Base-by-base conservation (phyloP, 2,329 filamentous ascomycete genomes). In the Fusarium caatingaense region DNA sequence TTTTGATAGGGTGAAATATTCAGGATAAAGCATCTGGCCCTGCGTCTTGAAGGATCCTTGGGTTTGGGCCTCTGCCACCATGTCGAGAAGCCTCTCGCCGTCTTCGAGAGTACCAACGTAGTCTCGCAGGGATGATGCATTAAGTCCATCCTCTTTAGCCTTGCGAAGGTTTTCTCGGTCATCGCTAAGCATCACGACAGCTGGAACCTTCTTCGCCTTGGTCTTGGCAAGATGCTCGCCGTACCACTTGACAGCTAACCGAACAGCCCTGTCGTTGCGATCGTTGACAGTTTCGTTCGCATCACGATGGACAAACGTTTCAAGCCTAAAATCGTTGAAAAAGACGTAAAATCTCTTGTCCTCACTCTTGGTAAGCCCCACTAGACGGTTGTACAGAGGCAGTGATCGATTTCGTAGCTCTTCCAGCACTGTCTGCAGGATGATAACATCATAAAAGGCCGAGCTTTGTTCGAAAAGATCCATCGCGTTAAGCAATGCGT, bases 321-420 rank as follows among this genome's bases (percentile, higher is more conserved):
- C 97, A 41, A 94, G 85, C 54, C 95, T 89, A 78, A 99, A 99
- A 76, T 99, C 96, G 79, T 99, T 99, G 88, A 98, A 98, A 80
- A 99, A 99, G 55, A 99, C 93, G 77, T 98, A 98, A 79, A 97
- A 98, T 57, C 95, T 90, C 85, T 99, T 99, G 71, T 97, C 94
- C 75, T 97, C 94, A 76, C 95, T 97, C 81, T 95, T 97, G 41
- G 94, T 97, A 69, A 99, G 85, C 23, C 92, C 90, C 72, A 98
- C 89, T 51, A 99, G 85, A 41, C 96, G 92, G 80, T 98, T 98
- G 83, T 98, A 99, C 40, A 99, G 88, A 44, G 96, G 96, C 66
- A 98, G 82, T 15, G 95, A 98, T 73, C 94, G 89, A 79, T 98
- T 97, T 78, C 94, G 93, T 64, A 99, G 87, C 83, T 99, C 96